Base-by-base conservation (phyloP, 495 filamentous ascomycete species). In the Xylaria flabelliformis region DNA sequence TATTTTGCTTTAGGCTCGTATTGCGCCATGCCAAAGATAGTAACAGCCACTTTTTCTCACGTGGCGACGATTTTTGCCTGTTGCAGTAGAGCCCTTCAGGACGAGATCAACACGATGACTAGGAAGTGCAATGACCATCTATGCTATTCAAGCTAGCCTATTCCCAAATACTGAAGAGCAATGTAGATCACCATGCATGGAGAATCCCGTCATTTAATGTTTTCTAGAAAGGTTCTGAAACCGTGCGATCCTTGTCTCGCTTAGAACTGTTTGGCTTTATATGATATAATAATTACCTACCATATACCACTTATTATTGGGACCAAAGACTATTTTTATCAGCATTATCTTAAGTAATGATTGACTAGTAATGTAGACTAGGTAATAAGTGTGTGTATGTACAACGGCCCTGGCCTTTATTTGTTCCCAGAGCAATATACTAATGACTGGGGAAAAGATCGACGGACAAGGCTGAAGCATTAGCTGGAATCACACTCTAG, bases 191-290 rank as follows among this genome's bases (percentile, higher is more conserved):
- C 26, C 7, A 51, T 44, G 64, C 50, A 67, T 56, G 65, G 65
- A 67, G 50, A 67, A 56, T 67, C n/a, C 65, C 65, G 65, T 67
- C 42, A 36, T 53, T 46, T 67, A 8, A 67, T 51, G 21, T 53
- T 46, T 67, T 34, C 64, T n/a, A 12, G 46, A 34, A 51, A 15
- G 13, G 32, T 67, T 56, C 48, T 55, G 65, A 56, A 67, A 67
- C 65, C 10, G 44, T 29, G 44, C 36, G 7, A 42, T 12, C 34
- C 58, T 21, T 61, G 17, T 10, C 19, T 59, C 56, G 56, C 56
- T 39, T 21, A 59, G 5, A n/a, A 12, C 21, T 17, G n/a, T 3
- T 53, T 53, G 50, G 19, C 3, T 19, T 10, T 17, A 56, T 56
- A 29, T 29, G 51, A 29, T 26, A 56, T 29, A 56, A 56, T 46